Evolutionary conservation across 176 grass and related monocot genomes (phyloP), one percentile per base, ranked within the genome.

Genomic region (Rhipidocladum racemiflorum): DNA sequence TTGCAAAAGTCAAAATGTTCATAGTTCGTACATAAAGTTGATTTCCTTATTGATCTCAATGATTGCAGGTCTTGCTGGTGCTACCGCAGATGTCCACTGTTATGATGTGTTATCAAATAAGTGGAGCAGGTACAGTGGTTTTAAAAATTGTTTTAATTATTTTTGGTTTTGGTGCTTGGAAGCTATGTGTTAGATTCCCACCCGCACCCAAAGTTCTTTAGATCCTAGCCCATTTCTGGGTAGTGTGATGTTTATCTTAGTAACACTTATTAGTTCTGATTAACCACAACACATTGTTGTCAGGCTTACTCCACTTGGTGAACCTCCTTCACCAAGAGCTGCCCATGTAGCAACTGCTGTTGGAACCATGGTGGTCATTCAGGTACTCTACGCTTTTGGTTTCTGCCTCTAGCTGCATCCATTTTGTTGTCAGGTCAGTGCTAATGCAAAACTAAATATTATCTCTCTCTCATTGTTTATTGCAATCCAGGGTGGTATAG

Each of bases 281-380:
- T 66, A 8, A 77, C 38, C 56, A 38, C 24, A 59, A 25, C 66
- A 57, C 61, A 56, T 43, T 78, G 24, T 84, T 84, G n/a, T 81
- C 74, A 99, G 96, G 88, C 66, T 99, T 83, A 95, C 87, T 70
- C 96, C 96, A 80, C 86, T 91, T 83, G 96, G 96, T 44, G 96
- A 99, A 79, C 92, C 93, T 65, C 96, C 96, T 40, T 99, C 96
- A 85, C 96, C 96, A 82, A 93, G 96, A 88, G 96, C 96, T 48
- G 96, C 96, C 18, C 96, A 99, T 86, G 96, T 93, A 66, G 96
- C 96, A 35, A 88, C 96, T 87, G 91, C 96, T 80, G 93, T 99
- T 88, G 96, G 96, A 57, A 99, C 96, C 54, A 99, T 99, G 96
- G 96, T 99, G 76, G 96, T 94, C 72, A 93, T 99, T 89, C 96